A percentile compares a stretch with the other conserved stretches of the same genome.
Conservation (phyloP, 2,329 filamentous ascomycete species). For the Mollisiaceae sp. region DNA sequence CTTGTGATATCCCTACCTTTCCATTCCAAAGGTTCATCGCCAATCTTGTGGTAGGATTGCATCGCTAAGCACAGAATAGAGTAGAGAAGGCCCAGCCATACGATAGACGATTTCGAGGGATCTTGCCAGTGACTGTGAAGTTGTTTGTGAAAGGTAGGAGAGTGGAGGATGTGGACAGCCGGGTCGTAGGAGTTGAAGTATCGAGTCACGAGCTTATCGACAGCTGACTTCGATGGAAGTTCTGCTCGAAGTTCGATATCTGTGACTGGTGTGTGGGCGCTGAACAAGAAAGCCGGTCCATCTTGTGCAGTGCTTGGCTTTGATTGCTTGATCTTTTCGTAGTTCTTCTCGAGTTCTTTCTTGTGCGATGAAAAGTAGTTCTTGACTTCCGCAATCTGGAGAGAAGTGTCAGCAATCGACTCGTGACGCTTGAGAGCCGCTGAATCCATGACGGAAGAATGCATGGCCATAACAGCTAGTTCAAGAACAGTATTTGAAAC, state of each 20-base stretch:
- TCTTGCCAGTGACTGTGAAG: constrained; percentile 71
- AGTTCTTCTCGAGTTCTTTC: constrained; percentile 84
- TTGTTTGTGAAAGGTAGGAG: constrained; percentile 82
- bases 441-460: not conserved
- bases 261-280: constrained; percentile 69
- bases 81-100: constrained; percentile 81
- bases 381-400: constrained; percentile 85
- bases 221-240: constrained; percentile 79
- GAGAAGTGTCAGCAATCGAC: constrained; percentile 20
- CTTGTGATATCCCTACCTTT: constrained; percentile 56
- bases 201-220: constrained; percentile 83
- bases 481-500: not conserved
- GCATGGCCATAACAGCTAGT: not conserved
- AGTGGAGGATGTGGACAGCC: constrained; percentile 76
- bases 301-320: constrained; percentile 64
- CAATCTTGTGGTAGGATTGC: constrained; percentile 78
- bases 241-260: constrained; percentile 79
- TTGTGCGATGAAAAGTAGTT: constrained; percentile 87
- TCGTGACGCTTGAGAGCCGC: not conserved
- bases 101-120: constrained; percentile 72
- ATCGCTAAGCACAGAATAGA: constrained; percentile 78
- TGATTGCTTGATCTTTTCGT: constrained; percentile 74
- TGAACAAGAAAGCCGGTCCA: constrained; percentile 80
- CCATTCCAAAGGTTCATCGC: constrained; percentile 81
- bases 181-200: constrained; percentile 87